Evolutionary conservation across 129 eudicot genomes (phyloP).

Genomic region (Helichrysum umbraculigerum): DNA sequence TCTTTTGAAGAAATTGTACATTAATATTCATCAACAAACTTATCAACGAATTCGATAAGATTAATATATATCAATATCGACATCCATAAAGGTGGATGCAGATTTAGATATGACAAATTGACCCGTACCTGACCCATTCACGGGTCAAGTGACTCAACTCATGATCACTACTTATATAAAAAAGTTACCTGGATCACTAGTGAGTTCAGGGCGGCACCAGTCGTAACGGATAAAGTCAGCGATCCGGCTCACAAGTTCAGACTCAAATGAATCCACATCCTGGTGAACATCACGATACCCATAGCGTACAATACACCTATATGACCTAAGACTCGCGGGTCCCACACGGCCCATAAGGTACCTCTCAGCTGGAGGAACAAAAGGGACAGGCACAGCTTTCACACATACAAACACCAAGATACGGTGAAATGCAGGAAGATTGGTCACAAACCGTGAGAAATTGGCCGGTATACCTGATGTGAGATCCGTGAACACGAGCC

Average conservation of each 20-base stretch:
- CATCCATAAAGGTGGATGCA: not conserved
- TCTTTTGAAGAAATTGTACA: no score
- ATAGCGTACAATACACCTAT: conserved; percentile 79
- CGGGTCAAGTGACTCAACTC: not conserved
- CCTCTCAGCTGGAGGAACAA: conserved; percentile 50
- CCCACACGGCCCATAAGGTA: conserved; percentile 87
- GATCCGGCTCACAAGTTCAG: conserved; percentile 35
- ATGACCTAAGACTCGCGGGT: conserved; percentile 58
- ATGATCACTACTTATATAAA: not conserved
- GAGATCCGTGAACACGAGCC: conserved; percentile 77
- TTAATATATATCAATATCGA: no score
- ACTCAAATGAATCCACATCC: conserved; percentile 73
- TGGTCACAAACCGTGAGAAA: conserved; percentile 76
- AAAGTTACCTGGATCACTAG: conserved; percentile 29
- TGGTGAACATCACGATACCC: conserved; percentile 72
- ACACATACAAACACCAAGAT: conserved; percentile 77
- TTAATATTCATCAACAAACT: no score
- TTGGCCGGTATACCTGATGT: conserved; percentile 85
- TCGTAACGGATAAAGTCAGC: conserved; percentile 30
- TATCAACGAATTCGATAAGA: not conserved
- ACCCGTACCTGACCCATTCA: not conserved
- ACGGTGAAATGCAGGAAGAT: conserved; percentile 85
- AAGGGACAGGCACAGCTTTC: conserved; percentile 74
- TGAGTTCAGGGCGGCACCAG: conserved; percentile 30
- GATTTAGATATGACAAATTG: not conserved